Base-by-base conservation (phyloP, 1,284 basidiomycete species). In the Marasmius fiardii region DNA sequence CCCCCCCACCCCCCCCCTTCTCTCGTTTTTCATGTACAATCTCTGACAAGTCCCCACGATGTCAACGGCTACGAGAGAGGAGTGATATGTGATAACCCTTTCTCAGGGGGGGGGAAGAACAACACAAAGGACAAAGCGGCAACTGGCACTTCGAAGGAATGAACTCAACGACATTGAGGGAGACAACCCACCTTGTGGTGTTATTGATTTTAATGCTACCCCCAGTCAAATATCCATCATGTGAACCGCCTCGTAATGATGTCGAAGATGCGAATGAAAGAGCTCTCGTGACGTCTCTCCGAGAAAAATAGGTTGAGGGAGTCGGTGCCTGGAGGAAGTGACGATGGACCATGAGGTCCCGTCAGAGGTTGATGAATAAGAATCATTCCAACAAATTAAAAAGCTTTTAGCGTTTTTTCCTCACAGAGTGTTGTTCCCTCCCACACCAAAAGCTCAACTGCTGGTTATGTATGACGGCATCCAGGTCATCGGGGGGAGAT, bases 221-320 rank as follows among this genome's bases (percentile, higher is more conserved):
- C n/a, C n/a, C n/a, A n/a, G n/a, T n/a, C n/a, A n/a, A n/a, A n/a
- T n/a, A n/a, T 65, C 60, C 51, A 65, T 60, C 4, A 59, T 54
- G 31, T 61, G 59, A 51, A 63, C 64, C 75, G 74, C 63, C 26
- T 76, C 65, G 58, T n/a, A 79, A 79, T 2, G 64, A 61, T 12
- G 61, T 55, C 20, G 74, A 61, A n/a, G 72, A 68, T 10, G 68
- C 54, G 18, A 65, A 53, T 2, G 75, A 71, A 58, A 87, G 74
- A 1, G 86, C 86, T 59, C 86, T 75, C 12, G 80, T 77, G 49
- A 87, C 77, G 54, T 84, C 79, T 51, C 77, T 63, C 28, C 79
- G 73, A 37, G 77, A 67, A 61, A 74, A 79, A 18, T 57, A 63
- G 14, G 60, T 10, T 4, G 28, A 31, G 28, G 5, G 5, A 31